These are phyloP conservation scores for Dryadomyces sulphureus DNA, from an alignment of 2,329 filamentous ascomycete species.

Conservation along the genomic window DNA sequence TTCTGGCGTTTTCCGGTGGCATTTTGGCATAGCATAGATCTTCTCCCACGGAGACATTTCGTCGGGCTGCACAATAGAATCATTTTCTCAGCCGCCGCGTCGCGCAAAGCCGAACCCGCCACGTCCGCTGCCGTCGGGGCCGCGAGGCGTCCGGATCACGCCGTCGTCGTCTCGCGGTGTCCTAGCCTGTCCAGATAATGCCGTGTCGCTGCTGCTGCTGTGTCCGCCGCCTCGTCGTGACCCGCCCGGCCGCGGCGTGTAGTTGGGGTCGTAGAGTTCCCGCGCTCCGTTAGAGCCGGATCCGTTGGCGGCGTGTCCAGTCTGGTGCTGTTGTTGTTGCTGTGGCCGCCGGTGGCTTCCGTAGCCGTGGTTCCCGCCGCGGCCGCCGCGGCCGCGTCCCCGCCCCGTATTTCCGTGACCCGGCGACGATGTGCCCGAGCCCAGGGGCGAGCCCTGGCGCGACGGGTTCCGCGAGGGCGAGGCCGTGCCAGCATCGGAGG, in stretches of 20 bases:
- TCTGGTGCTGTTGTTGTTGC: conserved; percentile 12
- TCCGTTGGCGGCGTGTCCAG: not conserved
- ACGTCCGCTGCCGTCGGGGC: conserved; percentile 62
- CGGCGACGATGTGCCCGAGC: conserved; percentile 12
- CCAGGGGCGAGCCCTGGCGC: conserved; percentile 41
- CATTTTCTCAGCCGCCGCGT: conserved; percentile 33
- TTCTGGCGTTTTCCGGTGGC: not conserved
- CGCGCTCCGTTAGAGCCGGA: conserved; percentile 19
- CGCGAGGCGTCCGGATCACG: conserved; percentile 58
- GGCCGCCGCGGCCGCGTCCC: conserved; percentile 31
- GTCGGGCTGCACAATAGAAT: not conserved
- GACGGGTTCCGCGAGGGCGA: conserved; percentile 21
- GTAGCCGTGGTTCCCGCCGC: conserved; percentile 12
- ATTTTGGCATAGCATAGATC: not conserved
- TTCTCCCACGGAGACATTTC: not conserved
- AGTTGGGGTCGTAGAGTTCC: conserved; percentile 68
- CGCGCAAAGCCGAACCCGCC: conserved; percentile 64
- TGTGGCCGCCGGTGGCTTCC: not conserved
- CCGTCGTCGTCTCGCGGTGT: conserved; percentile 46
- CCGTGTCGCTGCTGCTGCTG: conserved; percentile 3
- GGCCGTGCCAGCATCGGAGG: not conserved
- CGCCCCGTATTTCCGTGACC: not conserved
- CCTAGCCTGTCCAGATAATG: conserved; percentile 22
- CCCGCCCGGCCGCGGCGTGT: conserved; percentile 46
- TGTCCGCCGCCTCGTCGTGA: conserved; percentile 11